Percentiles rank a stretch among this genome's conserved stretches.
Conservation (phyloP, 2,329 filamentous ascomycete genomes). For the Alternaria triticina region DNA sequence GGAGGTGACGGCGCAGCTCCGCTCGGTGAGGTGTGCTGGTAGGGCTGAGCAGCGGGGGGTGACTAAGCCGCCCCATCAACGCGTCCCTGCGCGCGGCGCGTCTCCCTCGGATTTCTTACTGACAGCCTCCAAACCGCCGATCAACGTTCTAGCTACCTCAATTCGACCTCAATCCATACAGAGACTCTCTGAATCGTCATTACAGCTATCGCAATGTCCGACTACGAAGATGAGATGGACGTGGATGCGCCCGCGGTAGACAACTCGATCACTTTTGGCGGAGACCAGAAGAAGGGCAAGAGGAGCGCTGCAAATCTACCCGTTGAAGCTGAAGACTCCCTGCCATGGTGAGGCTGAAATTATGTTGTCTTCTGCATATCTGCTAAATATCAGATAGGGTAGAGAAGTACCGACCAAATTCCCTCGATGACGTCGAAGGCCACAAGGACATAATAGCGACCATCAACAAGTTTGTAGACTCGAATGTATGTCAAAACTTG, state of each 20-base stretch:
- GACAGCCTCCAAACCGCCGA: not conserved
- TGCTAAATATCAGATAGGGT: constrained; percentile 65
- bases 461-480: constrained; percentile 96
- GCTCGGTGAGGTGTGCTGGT: constrained; percentile 36
- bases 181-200: no score
- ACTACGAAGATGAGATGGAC: constrained; percentile 71
- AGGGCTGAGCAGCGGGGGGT: constrained; percentile 44
- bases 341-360: constrained; percentile 75
- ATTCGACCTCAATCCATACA: not conserved
- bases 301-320: constrained; percentile 90
- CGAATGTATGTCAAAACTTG: constrained; percentile 73
- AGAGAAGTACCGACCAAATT: constrained; percentile 92
- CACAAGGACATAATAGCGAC: constrained; percentile 97
- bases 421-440: constrained; percentile 89
- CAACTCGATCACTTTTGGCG: constrained; percentile 70
- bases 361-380: fast-evolving
- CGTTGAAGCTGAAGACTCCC: constrained; percentile 88
- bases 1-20: constrained; percentile 39
- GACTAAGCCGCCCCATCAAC: constrained; percentile 44
- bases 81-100: constrained; percentile 36
- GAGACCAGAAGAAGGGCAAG: constrained; percentile 84
- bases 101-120: constrained; percentile 9
- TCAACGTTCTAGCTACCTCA: not conserved
- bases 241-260: constrained; percentile 64
- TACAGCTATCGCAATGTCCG: constrained; percentile 54